A percentile compares a stretch with the other conserved stretches of the same genome.
phyloP scores from a whole-genome alignment of 495 filamentous ascomycete species.

The Penicillium nucicola region DNA sequence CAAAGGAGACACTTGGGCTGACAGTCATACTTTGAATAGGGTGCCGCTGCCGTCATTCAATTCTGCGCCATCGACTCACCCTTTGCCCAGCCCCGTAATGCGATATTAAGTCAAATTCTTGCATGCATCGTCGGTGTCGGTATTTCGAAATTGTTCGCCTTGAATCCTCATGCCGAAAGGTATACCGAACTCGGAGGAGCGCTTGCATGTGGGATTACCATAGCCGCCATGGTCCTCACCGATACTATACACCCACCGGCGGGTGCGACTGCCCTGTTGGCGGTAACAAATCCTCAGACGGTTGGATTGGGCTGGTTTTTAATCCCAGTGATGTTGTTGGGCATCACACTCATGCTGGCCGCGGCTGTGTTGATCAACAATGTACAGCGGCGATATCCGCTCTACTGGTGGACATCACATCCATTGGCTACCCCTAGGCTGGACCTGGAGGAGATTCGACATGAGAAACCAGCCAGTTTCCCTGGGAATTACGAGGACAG shows the following conservation, averaged over 20 bases:
- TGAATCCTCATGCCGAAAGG: constrained; percentile 41
- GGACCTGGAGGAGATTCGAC: constrained; percentile 23
- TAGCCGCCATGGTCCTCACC: constrained; percentile 70
- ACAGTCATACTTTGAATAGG: constrained; percentile 38
- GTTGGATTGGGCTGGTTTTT: constrained; percentile 68
- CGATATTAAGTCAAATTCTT: constrained; percentile 68
- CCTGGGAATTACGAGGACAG: constrained; percentile 27
- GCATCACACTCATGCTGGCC: constrained; percentile 59
- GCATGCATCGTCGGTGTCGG: constrained; percentile 63
- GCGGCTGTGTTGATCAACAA: constrained; percentile 74
- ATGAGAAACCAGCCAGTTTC: constrained; percentile 13
- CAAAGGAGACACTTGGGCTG: neutral
- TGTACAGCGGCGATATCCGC: constrained; percentile 68
- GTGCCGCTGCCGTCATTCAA: constrained; percentile 73
- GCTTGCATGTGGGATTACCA: constrained; percentile 66
- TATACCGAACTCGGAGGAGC: constrained; percentile 67
- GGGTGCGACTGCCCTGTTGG: constrained; percentile 80
- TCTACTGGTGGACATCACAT: constrained; percentile 64
- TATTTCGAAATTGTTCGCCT: constrained; percentile 69
- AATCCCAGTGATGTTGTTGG: constrained; percentile 64
- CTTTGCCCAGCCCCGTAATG: constrained; percentile 78
- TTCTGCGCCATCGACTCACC: constrained; percentile 77
- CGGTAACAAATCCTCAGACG: constrained; percentile 57
- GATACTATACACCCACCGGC: constrained; percentile 84
- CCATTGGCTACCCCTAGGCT: constrained; percentile 17